Evolutionary conservation across 495 filamentous ascomycete genomes (phyloP).

Genomic region (Neurospora sp.): DNA sequence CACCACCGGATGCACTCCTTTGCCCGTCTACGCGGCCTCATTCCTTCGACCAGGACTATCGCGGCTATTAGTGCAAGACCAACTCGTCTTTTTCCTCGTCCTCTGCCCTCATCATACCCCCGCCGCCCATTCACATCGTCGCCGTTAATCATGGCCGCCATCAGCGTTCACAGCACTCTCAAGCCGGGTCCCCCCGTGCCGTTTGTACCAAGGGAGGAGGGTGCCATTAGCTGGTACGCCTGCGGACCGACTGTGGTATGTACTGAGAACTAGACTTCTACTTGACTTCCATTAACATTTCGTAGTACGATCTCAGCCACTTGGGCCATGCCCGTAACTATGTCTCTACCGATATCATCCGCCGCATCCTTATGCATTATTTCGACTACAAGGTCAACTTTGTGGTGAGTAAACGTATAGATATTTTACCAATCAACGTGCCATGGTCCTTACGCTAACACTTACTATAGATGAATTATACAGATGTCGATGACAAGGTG

Average conservation of each 20-base stretch:
- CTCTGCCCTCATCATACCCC: neutral
- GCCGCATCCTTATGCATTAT: conserved; percentile 76
- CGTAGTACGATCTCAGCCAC: neutral
- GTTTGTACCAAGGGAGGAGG: conserved; percentile 66
- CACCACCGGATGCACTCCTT: conserved; percentile 18
- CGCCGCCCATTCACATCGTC: neutral
- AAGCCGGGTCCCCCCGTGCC: conserved; percentile 57
- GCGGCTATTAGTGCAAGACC: neutral
- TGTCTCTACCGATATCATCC: conserved; percentile 86
- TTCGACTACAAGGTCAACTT: conserved; percentile 80
- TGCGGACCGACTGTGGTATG: conserved; percentile 67
- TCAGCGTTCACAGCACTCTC: conserved; percentile 69
- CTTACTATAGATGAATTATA: conserved; percentile 65
- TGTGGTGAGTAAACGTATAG: conserved; percentile 34
- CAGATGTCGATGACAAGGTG: conserved; percentile 85
- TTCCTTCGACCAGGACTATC: neutral
- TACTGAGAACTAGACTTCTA: neutral
- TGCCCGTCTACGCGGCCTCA: conserved; percentile 6
- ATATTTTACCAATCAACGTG: neutral
- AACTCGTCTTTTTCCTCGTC: conserved; percentile 8
- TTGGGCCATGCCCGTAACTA: conserved; percentile 65
- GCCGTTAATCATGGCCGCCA: conserved; percentile 31
- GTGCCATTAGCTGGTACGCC: conserved; percentile 76
- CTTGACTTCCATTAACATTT: neutral
- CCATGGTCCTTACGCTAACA: neutral